phyloP scores from a whole-genome alignment of 805 yeast genomes.

The Suhomyces prunicola region DNA sequence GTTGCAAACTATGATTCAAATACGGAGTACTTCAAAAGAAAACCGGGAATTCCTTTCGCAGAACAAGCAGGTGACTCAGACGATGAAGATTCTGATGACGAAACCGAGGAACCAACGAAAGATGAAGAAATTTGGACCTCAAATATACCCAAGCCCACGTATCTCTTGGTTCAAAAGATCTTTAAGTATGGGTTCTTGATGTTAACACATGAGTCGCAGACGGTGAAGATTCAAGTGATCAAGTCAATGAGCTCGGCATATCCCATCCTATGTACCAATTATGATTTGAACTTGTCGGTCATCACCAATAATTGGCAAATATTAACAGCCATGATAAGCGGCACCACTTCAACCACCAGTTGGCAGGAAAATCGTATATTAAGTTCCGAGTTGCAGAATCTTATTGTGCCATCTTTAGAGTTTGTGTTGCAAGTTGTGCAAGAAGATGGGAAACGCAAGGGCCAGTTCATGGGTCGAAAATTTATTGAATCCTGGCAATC shows the following conservation, averaged over 20 bases:
- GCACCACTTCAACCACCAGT: slow-evolving; percentile 14
- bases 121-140: slow-evolving; percentile 53
- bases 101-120: slow-evolving; percentile 23
- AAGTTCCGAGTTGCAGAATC: slow-evolving; percentile 11
- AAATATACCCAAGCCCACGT: slow-evolving; percentile 59
- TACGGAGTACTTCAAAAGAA: slow-evolving; percentile 36
- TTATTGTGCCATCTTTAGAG: slow-evolving; percentile 27
- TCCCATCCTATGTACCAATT: slow-evolving; percentile 31
- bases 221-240: slow-evolving; percentile 56
- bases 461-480: slow-evolving; percentile 45
- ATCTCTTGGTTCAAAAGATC: slow-evolving; percentile 57
- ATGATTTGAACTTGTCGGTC: slow-evolving; percentile 29
- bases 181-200: slow-evolving; percentile 66
- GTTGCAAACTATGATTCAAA: slow-evolving; percentile 29
- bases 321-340: slow-evolving; percentile 20
- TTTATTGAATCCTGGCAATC: slow-evolving; percentile 47
- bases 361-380: background rate
- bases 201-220: slow-evolving; percentile 62
- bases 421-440: slow-evolving; percentile 24
- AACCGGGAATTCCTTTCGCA: slow-evolving; percentile 35
- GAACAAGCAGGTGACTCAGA: slow-evolving; percentile 20
- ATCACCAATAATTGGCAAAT: slow-evolving; percentile 34
- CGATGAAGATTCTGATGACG: slow-evolving; percentile 33
- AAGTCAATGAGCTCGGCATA: slow-evolving; percentile 36
- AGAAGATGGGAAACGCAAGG: slow-evolving; percentile 35